Percentiles rank a stretch among this genome's conserved stretches.
Evolutionary conservation across 768 basidiomycete genomes (phyloP).

Genomic region (Mycena pura): DNA sequence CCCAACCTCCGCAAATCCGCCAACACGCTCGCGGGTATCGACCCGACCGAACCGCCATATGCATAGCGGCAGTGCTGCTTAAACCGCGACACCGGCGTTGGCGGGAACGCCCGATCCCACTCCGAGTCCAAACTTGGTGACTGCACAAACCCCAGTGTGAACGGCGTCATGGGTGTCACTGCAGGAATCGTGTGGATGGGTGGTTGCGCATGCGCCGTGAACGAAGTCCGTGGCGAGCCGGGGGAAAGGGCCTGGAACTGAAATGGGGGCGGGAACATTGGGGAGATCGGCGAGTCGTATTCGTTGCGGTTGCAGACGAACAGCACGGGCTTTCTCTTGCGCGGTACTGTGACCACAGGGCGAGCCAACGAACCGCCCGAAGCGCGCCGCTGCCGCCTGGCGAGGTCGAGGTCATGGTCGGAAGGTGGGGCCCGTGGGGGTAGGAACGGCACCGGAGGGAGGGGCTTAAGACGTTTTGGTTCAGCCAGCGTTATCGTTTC

Average conservation of each 20-base stretch:
- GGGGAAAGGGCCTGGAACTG: neutral
- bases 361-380: constrained; percentile 8
- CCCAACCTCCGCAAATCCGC: constrained; percentile 4
- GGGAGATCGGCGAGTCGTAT: constrained; percentile 16
- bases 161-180: too few relatives aligned
- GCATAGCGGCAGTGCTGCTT: too few relatives aligned
- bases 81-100: neutral
- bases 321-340: neutral
- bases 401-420: constrained; percentile 7
- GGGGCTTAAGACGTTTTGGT: too few relatives aligned
- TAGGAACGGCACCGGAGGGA: too few relatives aligned
- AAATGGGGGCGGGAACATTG: neutral
- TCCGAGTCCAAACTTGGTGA: too few relatives aligned
- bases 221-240: too few relatives aligned
- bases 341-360: neutral
- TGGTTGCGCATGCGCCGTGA: too few relatives aligned
- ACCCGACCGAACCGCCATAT: constrained; percentile 12
- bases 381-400: constrained; percentile 4
- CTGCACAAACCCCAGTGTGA: too few relatives aligned
- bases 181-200: too few relatives aligned
- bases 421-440: too few relatives aligned
- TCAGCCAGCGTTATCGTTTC: neutral
- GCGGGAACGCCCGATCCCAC: too few relatives aligned
- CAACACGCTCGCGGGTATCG: constrained; percentile 7
- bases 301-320: constrained; percentile 11